Evolutionary conservation across 2,329 filamentous ascomycete species (phyloP), one percentile per base, ranked within the genome.

Genomic region (Penicillium occitanis): DNA sequence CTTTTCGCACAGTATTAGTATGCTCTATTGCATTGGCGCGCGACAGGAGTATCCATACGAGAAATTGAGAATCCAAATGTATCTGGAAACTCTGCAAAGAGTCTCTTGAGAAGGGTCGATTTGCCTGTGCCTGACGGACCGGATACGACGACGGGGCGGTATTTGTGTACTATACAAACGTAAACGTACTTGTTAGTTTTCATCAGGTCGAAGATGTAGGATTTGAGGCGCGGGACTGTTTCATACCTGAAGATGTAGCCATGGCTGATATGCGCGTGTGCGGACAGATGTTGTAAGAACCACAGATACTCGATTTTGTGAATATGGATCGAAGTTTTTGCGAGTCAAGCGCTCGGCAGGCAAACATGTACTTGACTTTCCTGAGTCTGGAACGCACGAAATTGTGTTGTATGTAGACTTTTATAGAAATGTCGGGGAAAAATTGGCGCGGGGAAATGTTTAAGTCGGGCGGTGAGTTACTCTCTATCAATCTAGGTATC

Each of bases 41-140:
- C 22, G 17, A 35, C 68, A 19, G 63, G 50, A 40, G 28, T 40
- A 14, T 25, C 71, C 76, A 65, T 58, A 78, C 76, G 77, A 42
- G 77, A 79, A 50, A 82, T 72, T 5, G 74, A 78, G 69, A 81
- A 81, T 11, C 75, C 79, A 69, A 81, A 81, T 17, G 73, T 80
- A 65, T 79, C 74, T 5, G 80, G 80, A 65, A 75, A 77, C 22
- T 80, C 76, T 17, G 71, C 71, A 64, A 82, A 80, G 4, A 81
- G 74, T 50, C 75, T 71, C 68, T 79, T 79, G 22, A 82, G 73
- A 10, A 82, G 70, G 5, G 79, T 81, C 13, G 76, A 78, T 71
- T 81, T 80, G 25, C 79, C 80, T 2, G 78, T 77, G 48, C 80
- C 77, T 22, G 76, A 78, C 17, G 77, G 78, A 11, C 79, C 79